phyloP scores from a whole-genome alignment of 2,329 filamentous ascomycete species.

The Pyrenophora teres region DNA sequence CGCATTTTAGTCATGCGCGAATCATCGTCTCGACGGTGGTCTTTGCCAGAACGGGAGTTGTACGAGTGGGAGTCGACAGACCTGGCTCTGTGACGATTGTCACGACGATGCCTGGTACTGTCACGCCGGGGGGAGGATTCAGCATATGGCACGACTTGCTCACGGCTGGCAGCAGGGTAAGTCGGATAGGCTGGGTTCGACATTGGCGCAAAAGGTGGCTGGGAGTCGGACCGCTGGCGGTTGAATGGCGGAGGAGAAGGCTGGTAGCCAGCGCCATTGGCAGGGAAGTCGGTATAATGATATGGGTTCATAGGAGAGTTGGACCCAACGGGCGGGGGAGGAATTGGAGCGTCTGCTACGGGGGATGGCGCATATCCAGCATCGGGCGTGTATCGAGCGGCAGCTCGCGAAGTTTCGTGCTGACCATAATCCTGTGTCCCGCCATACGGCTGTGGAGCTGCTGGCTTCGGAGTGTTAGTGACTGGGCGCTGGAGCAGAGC shows the following conservation, averaged over 20 bases:
- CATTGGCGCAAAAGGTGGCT: conserved; percentile 31
- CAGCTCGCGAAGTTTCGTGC: conserved; percentile 24
- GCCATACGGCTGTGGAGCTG: conserved; percentile 12
- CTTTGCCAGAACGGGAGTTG: conserved; percentile 35
- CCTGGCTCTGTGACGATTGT: conserved; percentile 41
- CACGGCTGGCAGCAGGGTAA: conserved; percentile 21
- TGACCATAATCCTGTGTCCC: conserved; percentile 5
- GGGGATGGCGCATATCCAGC: conserved; percentile 42
- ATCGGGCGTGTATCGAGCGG: conserved; percentile 37
- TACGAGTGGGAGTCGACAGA: conserved; percentile 43
- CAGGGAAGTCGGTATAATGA: conserved; percentile 38
- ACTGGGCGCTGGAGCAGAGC: conserved; percentile 35
- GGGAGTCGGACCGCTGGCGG: conserved; percentile 43
- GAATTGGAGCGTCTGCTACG: conserved; percentile 21
- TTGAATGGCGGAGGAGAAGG: conserved; percentile 43
- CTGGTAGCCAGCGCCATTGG: conserved; percentile 23
- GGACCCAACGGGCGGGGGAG: conserved; percentile 30
- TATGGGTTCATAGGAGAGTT: conserved; percentile 36
- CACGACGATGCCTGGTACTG: conserved; percentile 34
- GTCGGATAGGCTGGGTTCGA: conserved; percentile 21
- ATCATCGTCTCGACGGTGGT: conserved; percentile 37
- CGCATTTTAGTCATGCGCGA: conserved; percentile 40
- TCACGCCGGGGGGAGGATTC: conserved; percentile 33
- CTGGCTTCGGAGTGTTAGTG: conserved; percentile 43
- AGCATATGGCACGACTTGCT: conserved; percentile 26